phyloP scores from a whole-genome alignment of 1,139 yeast species.

The Spathaspora sp. region DNA sequence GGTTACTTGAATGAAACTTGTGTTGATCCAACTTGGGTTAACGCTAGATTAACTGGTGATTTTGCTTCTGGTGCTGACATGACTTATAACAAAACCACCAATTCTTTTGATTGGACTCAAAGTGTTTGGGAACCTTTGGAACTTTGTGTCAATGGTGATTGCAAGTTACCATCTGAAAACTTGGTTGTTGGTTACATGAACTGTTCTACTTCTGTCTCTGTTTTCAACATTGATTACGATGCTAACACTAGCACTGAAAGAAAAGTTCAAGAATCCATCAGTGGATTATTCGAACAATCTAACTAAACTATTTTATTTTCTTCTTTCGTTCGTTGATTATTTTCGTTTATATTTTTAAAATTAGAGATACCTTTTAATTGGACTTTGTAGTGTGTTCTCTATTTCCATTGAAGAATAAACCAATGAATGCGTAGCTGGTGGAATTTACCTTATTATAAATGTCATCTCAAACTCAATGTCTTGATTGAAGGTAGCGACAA shows the following conservation, averaged over 20 bases:
- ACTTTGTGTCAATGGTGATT: slow-evolving; percentile 34
- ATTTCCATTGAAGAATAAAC: too few relatives aligned
- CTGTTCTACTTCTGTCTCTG: slow-evolving; percentile 38
- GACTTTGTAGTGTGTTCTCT: too few relatives aligned
- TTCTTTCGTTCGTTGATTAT: neutral
- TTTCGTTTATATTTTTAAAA: too few relatives aligned
- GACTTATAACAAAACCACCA: slow-evolving; percentile 29
- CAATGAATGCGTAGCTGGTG: too few relatives aligned
- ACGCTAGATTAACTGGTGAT: slow-evolving; percentile 38
- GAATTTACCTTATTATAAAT: too few relatives aligned
- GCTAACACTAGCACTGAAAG: slow-evolving; percentile 21
- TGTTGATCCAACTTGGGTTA: slow-evolving; percentile 32
- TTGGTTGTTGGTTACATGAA: slow-evolving; percentile 19
- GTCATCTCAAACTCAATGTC: too few relatives aligned
- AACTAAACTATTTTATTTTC: neutral
- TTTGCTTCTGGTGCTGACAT: slow-evolving; percentile 30
- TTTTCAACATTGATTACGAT: slow-evolving; percentile 44
- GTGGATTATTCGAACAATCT: neutral
- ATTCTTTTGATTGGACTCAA: slow-evolving; percentile 20
- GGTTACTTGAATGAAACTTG: slow-evolving; percentile 37
- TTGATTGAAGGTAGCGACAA: too few relatives aligned
- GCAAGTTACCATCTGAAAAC: slow-evolving; percentile 38
- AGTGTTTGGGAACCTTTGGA: slow-evolving; percentile 20
- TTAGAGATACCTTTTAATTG: too few relatives aligned
- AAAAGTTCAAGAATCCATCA: neutral